Evolutionary conservation across 1,284 basidiomycete species (phyloP), one percentile per base, ranked within the genome.

Genomic region (Ustilago bromivora): DNA sequence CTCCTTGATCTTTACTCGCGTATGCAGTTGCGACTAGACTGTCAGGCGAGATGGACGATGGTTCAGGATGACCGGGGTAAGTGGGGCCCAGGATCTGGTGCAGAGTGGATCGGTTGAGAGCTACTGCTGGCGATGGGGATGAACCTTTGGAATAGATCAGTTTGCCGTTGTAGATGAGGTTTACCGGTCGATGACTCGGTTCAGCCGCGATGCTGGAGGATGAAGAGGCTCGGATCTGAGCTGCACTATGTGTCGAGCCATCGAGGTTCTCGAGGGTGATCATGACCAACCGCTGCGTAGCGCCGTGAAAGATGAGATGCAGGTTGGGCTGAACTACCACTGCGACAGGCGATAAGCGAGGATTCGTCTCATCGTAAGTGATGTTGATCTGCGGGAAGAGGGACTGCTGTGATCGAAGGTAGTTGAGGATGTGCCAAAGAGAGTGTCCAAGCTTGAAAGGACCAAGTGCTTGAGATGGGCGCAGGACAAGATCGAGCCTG

Each of bases 391-490:
- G 73, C 1, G 77, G 77, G 34, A 76, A 79, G 40, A 76, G 65
- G 2, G 68, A 72, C 15, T 73, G 73, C 10, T 76, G 61, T 28
- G 77, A 79, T 13, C 77, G 70, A 6, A 79, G 71, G 32, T 79
- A 73, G 71, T 79, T 75, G 69, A 79, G 61, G 6, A 66, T 56
- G 46, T 79, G 77, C 73, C 77, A 79, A n/a, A 79, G 73, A n/a
- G 77, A 71, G 61, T 76, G 73, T 28, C 77, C 77, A 5, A 79
- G 73, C 61, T 68, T 72, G 67, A 79, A 79, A 1, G 77, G 77
- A 8, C 77, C 77, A 10, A 79, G 67, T 8, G 63, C 56, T 15
- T 58, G 54, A 4, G 70, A 76, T 28, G 77, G 77, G 19, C 68
- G 60, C 12, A 79, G 67, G 4, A 64, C 61, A 1, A 79, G 73